phyloP scores from a whole-genome alignment of 73 alveolate species.

The Tetrahymena thermophila region DNA sequence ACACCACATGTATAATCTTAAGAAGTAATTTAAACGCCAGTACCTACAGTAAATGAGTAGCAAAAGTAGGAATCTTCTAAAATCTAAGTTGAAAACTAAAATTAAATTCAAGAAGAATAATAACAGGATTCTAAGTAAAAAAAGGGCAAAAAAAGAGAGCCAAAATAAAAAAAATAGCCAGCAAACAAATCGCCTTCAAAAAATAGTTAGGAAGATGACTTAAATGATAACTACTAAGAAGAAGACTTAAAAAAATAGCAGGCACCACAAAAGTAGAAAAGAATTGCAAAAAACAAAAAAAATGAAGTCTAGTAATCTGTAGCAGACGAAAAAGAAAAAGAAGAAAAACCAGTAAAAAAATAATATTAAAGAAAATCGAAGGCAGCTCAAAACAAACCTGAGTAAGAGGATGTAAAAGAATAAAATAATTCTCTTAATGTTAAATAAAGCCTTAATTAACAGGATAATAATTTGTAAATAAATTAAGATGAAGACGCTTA shows the following conservation, averaged over 20 bases:
- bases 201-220: background rate
- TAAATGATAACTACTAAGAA: background rate
- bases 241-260: background rate
- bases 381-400: background rate
- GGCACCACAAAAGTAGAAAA: background rate
- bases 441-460: background rate
- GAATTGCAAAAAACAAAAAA: background rate
- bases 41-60: background rate
- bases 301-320: background rate
- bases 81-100: background rate
- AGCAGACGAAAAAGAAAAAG: background rate
- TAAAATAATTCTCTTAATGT: background rate
- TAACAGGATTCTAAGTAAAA: background rate
- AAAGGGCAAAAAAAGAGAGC: background rate
- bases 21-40: background rate
- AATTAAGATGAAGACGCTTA: background rate
- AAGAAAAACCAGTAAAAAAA: background rate
- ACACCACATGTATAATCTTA: background rate
- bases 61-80: background rate
- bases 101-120: background rate
- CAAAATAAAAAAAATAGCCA: background rate
- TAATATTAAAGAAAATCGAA: background rate
- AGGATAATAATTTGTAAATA: background rate
- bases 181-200: background rate
- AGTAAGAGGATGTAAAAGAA: background rate